Conservation (phyloP, 2,329 filamentous ascomycete genomes). For the Pleoardoris graminearum region DNA sequence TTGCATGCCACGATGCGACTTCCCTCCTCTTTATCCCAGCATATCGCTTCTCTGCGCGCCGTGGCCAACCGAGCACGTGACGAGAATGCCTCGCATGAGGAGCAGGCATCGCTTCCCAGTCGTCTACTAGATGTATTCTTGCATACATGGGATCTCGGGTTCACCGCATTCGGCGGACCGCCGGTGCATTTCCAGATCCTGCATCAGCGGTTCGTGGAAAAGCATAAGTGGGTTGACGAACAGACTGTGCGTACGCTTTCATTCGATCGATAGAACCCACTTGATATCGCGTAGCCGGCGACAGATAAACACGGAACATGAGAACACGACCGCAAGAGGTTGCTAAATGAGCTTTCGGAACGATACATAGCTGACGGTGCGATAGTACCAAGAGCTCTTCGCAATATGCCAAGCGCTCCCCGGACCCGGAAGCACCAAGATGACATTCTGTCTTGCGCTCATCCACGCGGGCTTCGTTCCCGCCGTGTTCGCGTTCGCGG, state of each 20-base stretch:
- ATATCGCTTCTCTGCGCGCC: neutral
- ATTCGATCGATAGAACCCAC: too few relatives aligned
- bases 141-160: slow-evolving; percentile 61
- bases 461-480: slow-evolving; percentile 62
- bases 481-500: slow-evolving; percentile 61
- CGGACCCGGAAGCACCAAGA: slow-evolving; percentile 69
- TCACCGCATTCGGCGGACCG: slow-evolving; percentile 67
- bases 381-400: slow-evolving; percentile 70
- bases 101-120: neutral
- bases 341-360: too few relatives aligned
- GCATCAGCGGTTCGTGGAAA: slow-evolving; percentile 62
- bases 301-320: too few relatives aligned
- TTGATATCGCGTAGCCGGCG: too few relatives aligned
- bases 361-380: too few relatives aligned
- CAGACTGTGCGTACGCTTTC: slow-evolving; percentile 60
- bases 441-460: slow-evolving; percentile 67
- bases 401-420: slow-evolving; percentile 68
- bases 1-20: neutral
- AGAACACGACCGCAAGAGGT: too few relatives aligned
- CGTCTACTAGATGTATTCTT: neutral
- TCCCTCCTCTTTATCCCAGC: neutral
- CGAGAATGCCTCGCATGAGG: neutral
- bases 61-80: neutral
- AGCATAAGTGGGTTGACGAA: slow-evolving; percentile 66
- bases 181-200: slow-evolving; percentile 71